These are phyloP conservation scores for Dactylis glomerata DNA, from an alignment of 176 grass and related monocot genomes.

Conservation along the genomic window DNA sequence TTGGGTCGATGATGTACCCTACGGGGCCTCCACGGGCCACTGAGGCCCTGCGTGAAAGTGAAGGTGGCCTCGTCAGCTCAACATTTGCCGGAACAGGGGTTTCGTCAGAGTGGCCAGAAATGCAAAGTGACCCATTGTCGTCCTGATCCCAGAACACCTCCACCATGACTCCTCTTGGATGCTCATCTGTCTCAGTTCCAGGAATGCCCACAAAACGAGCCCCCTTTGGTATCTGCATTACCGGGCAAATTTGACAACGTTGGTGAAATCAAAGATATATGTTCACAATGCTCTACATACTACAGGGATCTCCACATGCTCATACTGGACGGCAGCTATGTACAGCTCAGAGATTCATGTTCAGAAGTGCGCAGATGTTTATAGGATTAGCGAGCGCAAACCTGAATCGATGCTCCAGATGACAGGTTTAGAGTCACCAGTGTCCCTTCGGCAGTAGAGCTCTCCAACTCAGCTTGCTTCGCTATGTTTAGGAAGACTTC, in stretches of 20 bases:
- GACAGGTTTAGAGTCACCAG: slow-evolving; percentile 65
- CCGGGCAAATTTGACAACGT: neutral
- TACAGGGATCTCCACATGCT: neutral
- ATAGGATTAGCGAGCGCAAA: slow-evolving; percentile 25
- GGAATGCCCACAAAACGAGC: slow-evolving; percentile 86
- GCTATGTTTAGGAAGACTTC: slow-evolving; percentile 97
- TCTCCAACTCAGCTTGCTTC: slow-evolving; percentile 88
- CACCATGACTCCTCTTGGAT: slow-evolving; percentile 90
- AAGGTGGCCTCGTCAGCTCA: slow-evolving; percentile 41
- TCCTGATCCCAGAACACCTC: slow-evolving; percentile 97
- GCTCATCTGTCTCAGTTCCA: slow-evolving; percentile 68
- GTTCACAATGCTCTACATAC: neutral
- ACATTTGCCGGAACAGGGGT: slow-evolving; percentile 52
- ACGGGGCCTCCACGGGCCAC: slow-evolving; percentile 24
- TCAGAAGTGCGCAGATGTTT: neutral
- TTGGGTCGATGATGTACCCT: slow-evolving; percentile 58
- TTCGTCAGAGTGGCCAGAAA: slow-evolving; percentile 71
- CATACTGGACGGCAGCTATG: neutral
- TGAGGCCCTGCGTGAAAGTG: slow-evolving; percentile 47
- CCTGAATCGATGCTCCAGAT: slow-evolving; percentile 83
- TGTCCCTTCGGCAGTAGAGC: slow-evolving; percentile 71
- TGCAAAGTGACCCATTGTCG: slow-evolving; percentile 74
- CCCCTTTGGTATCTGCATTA: slow-evolving; percentile 80
- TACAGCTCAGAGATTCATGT: slow-evolving; percentile 5
- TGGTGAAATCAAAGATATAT: neutral